phyloP scores from a whole-genome alignment of 345 rosid species.

The Eutrema japonicum region DNA sequence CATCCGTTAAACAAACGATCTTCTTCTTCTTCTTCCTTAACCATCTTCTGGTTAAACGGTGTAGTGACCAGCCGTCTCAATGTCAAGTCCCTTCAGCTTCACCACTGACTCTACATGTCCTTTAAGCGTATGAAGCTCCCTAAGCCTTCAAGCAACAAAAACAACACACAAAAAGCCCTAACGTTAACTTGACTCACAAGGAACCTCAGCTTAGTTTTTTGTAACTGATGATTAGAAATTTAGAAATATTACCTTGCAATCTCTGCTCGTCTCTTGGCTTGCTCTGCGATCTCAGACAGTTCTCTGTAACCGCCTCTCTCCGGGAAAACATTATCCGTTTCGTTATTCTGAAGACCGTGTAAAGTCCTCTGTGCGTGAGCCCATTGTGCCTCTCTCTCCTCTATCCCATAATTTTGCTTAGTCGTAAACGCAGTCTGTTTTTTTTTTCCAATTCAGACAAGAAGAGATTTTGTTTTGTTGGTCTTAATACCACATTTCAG shows the following conservation, averaged over 20 bases:
- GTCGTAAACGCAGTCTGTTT: conserved; percentile 85
- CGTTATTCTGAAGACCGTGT: conserved; percentile 80
- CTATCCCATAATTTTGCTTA: conserved; percentile 85
- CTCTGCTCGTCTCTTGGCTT: conserved; percentile 87
- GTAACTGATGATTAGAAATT: neutral
- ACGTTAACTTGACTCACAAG: conserved; percentile 20
- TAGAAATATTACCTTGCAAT: conserved; percentile 65
- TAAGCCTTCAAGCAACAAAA: conserved; percentile 52
- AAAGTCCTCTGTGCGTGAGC: conserved; percentile 80
- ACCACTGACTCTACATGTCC: conserved; percentile 94
- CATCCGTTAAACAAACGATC: conserved; percentile 14
- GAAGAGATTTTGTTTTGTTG: neutral
- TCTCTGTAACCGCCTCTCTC: conserved; percentile 74
- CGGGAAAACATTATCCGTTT: conserved; percentile 46
- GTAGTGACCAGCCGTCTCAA: conserved; percentile 81
- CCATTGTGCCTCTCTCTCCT: conserved; percentile 95
- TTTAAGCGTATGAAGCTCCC: conserved; percentile 82
- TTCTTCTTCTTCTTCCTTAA: conserved; percentile 26
- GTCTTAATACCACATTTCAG: conserved; percentile 5
- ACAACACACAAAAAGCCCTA: conserved; percentile 6
- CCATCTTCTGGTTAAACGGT: conserved; percentile 51
- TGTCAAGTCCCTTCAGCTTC: conserved; percentile 81
- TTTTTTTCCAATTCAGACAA: neutral
- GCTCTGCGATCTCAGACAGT: conserved; percentile 83
- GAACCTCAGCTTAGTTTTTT: neutral